These are phyloP conservation scores for Lodderomyces orthopsilosis DNA, from an alignment of 1,139 yeast genomes.

Conservation along the genomic window DNA sequence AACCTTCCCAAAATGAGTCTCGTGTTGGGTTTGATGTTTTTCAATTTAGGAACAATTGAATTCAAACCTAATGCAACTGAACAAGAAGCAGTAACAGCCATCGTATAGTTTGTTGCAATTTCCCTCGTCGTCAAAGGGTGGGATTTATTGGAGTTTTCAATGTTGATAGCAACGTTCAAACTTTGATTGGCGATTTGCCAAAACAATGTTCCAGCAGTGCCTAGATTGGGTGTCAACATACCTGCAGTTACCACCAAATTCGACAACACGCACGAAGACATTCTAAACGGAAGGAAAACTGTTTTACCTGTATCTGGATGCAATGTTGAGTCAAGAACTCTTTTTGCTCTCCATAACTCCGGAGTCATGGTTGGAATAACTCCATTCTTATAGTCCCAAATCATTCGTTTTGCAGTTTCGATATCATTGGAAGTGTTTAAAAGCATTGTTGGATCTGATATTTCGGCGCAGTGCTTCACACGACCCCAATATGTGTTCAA, in stretches of 20 bases:
- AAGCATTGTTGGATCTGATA: slow-evolving; percentile 89
- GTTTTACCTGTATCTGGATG: slow-evolving; percentile 97
- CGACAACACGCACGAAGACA: slow-evolving; percentile 93
- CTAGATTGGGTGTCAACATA: slow-evolving; percentile 92
- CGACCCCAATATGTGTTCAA: slow-evolving; percentile 85
- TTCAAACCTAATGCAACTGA: slow-evolving; percentile 92
- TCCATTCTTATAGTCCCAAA: slow-evolving; percentile 75
- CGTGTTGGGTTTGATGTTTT: slow-evolving; percentile 63
- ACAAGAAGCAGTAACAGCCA: slow-evolving; percentile 94
- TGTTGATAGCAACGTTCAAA: slow-evolving; percentile 91
- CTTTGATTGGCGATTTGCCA: slow-evolving; percentile 99
- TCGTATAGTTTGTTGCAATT: slow-evolving; percentile 68
- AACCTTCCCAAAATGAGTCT: slow-evolving; percentile 72
- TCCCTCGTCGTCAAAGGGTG: slow-evolving; percentile 83
- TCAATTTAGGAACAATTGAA: slow-evolving; percentile 79
- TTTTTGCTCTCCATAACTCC: slow-evolving; percentile 86
- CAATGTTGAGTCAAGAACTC: slow-evolving; percentile 77
- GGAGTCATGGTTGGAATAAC: slow-evolving; percentile 63
- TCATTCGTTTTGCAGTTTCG: slow-evolving; percentile 57
- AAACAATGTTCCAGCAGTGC: slow-evolving; percentile 84
- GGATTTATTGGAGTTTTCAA: slow-evolving; percentile 93
- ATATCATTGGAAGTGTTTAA: slow-evolving; percentile 67
- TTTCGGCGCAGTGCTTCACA: slow-evolving; percentile 88
- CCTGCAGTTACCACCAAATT: slow-evolving; percentile 95
- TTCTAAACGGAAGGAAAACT: slow-evolving; percentile 87